phyloP scores from a whole-genome alignment of 176 grass and related monocot species.

The Carex cristatella region DNA sequence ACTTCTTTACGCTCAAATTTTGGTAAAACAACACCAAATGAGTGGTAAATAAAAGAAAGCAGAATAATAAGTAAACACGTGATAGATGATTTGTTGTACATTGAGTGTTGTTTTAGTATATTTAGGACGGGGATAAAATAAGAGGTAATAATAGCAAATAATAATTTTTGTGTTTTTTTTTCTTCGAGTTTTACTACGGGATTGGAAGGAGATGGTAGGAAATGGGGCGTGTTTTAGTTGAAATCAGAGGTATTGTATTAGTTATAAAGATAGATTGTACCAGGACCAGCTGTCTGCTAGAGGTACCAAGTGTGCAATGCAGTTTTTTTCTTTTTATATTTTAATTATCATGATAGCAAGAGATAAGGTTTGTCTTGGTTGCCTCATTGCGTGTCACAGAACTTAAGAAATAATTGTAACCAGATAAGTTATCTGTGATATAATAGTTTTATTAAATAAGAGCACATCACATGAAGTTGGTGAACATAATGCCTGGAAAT shows the following conservation, averaged over 20 bases:
- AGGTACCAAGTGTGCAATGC: not conserved
- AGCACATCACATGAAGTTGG: conserved; percentile 3
- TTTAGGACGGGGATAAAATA: conserved; percentile 19
- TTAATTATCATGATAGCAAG: not conserved
- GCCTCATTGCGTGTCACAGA: not conserved
- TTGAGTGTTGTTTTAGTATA: conserved; percentile 24
- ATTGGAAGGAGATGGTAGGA: not conserved
- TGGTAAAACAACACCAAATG: conserved; percentile 44
- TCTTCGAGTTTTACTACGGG: not conserved
- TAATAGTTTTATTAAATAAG: not conserved
- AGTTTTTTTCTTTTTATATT: not conserved
- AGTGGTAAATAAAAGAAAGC: conserved; percentile 48
- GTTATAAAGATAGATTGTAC: not conserved
- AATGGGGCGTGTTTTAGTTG: not conserved
- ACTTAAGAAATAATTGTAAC: not conserved
- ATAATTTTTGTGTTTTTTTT: not conserved
- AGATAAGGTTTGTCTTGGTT: not conserved
- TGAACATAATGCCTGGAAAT: not conserved
- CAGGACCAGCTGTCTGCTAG: not conserved
- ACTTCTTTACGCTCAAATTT: conserved; percentile 73
- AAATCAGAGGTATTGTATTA: not conserved
- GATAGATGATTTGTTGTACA: conserved; percentile 43
- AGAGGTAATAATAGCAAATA: conserved; percentile 13
- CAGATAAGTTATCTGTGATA: not conserved
- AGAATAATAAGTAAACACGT: conserved; percentile 26